Evolutionary conservation across 2,329 filamentous ascomycete species (phyloP).

Genomic region (Colletotrichum horii): DNA sequence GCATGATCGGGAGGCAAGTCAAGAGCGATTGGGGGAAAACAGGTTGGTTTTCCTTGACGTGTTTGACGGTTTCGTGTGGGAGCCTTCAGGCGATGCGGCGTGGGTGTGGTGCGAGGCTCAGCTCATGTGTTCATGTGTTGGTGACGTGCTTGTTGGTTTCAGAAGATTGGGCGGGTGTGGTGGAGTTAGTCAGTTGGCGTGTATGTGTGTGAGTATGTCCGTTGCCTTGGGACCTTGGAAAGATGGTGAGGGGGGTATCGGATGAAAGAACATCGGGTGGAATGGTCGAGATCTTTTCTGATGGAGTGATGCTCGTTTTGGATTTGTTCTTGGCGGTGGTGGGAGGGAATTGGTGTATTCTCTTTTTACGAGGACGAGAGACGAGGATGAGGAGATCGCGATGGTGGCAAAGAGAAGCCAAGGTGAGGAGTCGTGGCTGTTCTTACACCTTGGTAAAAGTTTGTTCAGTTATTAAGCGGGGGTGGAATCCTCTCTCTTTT

Average conservation of each 20-base stretch:
- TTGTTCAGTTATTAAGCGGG: neutral
- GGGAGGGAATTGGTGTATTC: neutral
- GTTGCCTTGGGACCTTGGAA: neutral
- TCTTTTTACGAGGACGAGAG: neutral
- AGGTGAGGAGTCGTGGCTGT: slow-evolving; percentile 2
- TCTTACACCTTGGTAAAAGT: neutral
- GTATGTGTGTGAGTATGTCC: neutral
- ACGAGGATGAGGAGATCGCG: neutral
- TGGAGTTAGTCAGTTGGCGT: neutral
- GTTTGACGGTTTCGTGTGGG: slow-evolving; percentile 17
- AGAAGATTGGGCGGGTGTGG: neutral
- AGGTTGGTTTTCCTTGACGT: neutral
- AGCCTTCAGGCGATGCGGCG: neutral
- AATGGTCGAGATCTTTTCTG: neutral
- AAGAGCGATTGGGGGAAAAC: neutral
- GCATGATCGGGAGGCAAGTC: neutral
- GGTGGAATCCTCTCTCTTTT: neutral
- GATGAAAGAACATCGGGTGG: neutral
- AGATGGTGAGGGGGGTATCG: neutral
- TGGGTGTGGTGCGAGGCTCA: neutral
- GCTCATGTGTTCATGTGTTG: neutral
- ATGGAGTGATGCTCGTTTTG: neutral
- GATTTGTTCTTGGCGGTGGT: neutral
- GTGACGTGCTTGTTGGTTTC: neutral
- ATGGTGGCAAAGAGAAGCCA: neutral